Percentiles rank a stretch among this genome's conserved stretches.
Evolutionary conservation across 1,284 basidiomycete species (phyloP).

Genomic region (Marasmius sp.): DNA sequence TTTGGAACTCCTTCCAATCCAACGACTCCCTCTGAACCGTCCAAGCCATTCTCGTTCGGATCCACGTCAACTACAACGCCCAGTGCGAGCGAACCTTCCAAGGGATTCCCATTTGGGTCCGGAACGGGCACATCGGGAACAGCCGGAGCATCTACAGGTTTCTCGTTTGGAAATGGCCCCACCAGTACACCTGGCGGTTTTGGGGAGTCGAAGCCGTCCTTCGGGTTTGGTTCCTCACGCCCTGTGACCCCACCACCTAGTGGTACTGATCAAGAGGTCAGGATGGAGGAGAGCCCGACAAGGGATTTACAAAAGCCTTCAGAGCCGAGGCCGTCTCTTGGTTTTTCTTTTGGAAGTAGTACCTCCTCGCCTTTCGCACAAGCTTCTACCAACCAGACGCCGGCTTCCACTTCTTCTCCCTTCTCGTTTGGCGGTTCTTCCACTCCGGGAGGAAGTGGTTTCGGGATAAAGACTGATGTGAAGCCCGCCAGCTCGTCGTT

Average conservation of each 20-base stretch:
- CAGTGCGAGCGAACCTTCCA: neutral
- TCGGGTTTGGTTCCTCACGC: constrained; percentile 32
- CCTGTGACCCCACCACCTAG: constrained; percentile 60
- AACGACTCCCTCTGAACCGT: neutral
- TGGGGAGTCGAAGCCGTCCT: constrained; percentile 29
- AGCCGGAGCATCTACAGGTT: too few species aligned
- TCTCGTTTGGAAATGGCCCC: neutral
- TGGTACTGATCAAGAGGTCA: constrained; percentile 52
- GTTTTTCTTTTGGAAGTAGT: constrained; percentile 42
- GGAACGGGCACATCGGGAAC: neutral
- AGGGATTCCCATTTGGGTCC: neutral
- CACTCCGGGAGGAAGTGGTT: neutral
- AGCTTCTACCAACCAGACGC: constrained; percentile 20
- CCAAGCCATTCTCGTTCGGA: neutral
- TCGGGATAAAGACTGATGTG: constrained; percentile 1
- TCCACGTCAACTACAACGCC: neutral
- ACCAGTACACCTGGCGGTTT: neutral
- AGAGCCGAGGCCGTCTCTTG: constrained; percentile 35
- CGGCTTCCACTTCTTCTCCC: constrained; percentile 26
- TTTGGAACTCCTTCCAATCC: too few species aligned
- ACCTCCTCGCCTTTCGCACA: constrained; percentile 38
- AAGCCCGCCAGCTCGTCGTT: neutral
- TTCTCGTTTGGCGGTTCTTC: constrained; percentile 33
- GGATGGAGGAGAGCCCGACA: constrained; percentile 71
- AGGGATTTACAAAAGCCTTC: constrained; percentile 45